Percentiles rank a stretch among this genome's conserved stretches.
Evolutionary conservation across 2,329 filamentous ascomycete genomes (phyloP).

Genomic region (Xylaria sp.): DNA sequence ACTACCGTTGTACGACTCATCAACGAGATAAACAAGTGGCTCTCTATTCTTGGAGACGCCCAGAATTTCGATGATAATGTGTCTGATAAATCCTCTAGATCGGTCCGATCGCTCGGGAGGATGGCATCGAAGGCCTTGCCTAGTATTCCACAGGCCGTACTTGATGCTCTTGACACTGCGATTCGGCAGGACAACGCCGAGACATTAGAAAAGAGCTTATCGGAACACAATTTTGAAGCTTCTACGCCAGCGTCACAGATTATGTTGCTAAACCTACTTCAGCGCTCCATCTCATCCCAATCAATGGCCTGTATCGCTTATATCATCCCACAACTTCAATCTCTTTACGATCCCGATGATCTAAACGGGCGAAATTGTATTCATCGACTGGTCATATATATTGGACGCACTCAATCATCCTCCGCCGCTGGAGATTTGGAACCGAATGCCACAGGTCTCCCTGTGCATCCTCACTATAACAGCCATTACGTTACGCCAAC

Average conservation of each 20-base stretch:
- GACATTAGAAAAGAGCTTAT: constrained; percentile 66
- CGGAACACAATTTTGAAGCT: constrained; percentile 65
- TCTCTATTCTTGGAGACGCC: constrained; percentile 82
- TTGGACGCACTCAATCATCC: constrained; percentile 76
- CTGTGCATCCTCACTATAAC: constrained; percentile 65
- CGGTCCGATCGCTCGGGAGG: constrained; percentile 77
- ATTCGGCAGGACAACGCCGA: constrained; percentile 74
- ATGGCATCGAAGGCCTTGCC: constrained; percentile 80
- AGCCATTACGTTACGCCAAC: constrained; percentile 84
- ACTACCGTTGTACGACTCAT: constrained; percentile 61
- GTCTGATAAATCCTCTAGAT: constrained; percentile 78
- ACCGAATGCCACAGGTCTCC: constrained; percentile 62
- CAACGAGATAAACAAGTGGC: constrained; percentile 85
- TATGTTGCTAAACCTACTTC: constrained; percentile 81
- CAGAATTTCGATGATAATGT: constrained; percentile 80
- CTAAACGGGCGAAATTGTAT: constrained; percentile 95
- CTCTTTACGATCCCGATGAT: constrained; percentile 86
- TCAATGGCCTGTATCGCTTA: constrained; percentile 76
- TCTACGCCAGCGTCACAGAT: constrained; percentile 68
- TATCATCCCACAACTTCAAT: constrained; percentile 74
- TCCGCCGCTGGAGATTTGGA: constrained; percentile 60
- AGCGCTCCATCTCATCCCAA: constrained; percentile 78
- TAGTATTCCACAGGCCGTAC: constrained; percentile 73
- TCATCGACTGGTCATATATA: constrained; percentile 90
- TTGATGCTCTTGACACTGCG: constrained; percentile 78